These are phyloP conservation scores for Yamadazyma kitorensis DNA, from an alignment of 805 yeast species.

Conservation along the genomic window DNA sequence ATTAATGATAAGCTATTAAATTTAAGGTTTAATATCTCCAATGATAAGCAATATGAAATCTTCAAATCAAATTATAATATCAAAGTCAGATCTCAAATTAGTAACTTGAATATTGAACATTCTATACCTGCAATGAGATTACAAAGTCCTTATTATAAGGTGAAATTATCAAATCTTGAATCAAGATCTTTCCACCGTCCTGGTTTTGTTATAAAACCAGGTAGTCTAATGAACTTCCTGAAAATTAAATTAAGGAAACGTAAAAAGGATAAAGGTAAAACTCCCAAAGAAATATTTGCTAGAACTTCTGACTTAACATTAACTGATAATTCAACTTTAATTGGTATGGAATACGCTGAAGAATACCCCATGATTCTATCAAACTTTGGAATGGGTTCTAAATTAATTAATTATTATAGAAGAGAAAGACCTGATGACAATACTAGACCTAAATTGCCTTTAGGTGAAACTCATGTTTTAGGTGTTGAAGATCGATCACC, in stretches of 20 bases:
- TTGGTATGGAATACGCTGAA: slow-evolving; percentile 86
- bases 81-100: slow-evolving; percentile 88
- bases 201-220: slow-evolving; percentile 70
- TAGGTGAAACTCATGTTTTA: slow-evolving; percentile 93
- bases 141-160: slow-evolving; percentile 90
- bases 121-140: slow-evolving; percentile 81
- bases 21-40: slow-evolving; percentile 76
- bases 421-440: slow-evolving; percentile 78
- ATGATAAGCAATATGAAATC: slow-evolving; percentile 81
- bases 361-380: slow-evolving; percentile 80
- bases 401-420: slow-evolving; percentile 88
- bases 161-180: slow-evolving; percentile 62
- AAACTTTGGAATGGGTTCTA: slow-evolving; percentile 94
- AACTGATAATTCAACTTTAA: slow-evolving; percentile 77
- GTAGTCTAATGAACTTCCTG: slow-evolving; percentile 71
- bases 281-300: slow-evolving; percentile 68
- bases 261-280: slow-evolving; percentile 86
- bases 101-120: slow-evolving; percentile 88
- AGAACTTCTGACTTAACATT: slow-evolving; percentile 72
- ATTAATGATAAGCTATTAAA: slow-evolving; percentile 52
- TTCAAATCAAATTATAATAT: slow-evolving; percentile 84
- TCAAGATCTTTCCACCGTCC: slow-evolving; percentile 81
- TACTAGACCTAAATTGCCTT: slow-evolving; percentile 78
- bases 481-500: slow-evolving; percentile 97
- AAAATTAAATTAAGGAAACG: slow-evolving; percentile 75